phyloP scores from a whole-genome alignment of 805 yeast species.

The Spathaspora arborariae region DNA sequence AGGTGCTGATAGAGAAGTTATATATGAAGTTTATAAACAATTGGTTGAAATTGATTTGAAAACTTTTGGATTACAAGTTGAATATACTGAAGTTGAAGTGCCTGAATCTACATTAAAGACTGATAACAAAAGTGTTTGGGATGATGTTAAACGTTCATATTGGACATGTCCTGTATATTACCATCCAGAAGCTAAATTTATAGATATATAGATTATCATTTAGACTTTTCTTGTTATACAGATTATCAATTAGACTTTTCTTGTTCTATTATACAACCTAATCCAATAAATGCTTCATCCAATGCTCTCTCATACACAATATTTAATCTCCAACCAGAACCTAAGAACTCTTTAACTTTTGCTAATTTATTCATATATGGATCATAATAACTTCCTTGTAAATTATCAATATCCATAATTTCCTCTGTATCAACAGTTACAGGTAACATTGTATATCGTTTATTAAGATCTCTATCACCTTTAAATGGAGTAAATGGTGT shows the following conservation, averaged over 20 bases:
- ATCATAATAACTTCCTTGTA: conserved; percentile 26
- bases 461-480: conserved; percentile 70
- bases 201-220: conserved; percentile 24
- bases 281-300: conserved; percentile 85
- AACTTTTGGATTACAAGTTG: conserved; percentile 71
- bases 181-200: conserved; percentile 59
- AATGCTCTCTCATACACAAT: conserved; percentile 71
- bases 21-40: conserved; percentile 70
- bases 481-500: conserved; percentile 90
- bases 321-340: conserved; percentile 79
- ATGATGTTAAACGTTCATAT: conserved; percentile 56
- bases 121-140: conserved; percentile 49
- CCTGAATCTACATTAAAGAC: conserved; percentile 34
- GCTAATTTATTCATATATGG: conserved; percentile 47
- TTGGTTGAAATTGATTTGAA: conserved; percentile 76
- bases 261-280: conserved; percentile 70
- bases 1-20: conserved; percentile 42
- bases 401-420: conserved; percentile 19
- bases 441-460: conserved; percentile 46
- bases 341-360: conserved; percentile 64
- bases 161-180: conserved; percentile 68
- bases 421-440: conserved; percentile 22
- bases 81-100: conserved; percentile 47
- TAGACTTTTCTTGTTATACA: no score
- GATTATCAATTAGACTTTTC: no score